Evolutionary conservation across 2,329 filamentous ascomycete species (phyloP).

Genomic region (Decorospora gaudefroyi): DNA sequence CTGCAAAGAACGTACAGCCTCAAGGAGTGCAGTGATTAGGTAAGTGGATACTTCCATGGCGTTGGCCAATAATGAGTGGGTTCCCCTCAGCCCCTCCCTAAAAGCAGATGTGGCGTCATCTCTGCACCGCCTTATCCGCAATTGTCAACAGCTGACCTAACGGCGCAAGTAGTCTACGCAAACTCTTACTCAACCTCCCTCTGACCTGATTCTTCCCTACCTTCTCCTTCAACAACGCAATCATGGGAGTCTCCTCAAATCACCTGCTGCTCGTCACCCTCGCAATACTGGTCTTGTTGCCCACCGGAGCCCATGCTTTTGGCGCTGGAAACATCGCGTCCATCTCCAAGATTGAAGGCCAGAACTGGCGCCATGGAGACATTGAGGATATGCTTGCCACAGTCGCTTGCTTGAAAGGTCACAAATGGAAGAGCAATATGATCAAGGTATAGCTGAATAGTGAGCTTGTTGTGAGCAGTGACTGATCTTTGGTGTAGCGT

Average conservation of each 20-base stretch:
- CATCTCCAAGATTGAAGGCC: slow-evolving; percentile 50
- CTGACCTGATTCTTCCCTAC: neutral
- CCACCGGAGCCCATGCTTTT: slow-evolving; percentile 49
- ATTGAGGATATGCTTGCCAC: slow-evolving; percentile 58
- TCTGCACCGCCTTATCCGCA: slow-evolving; percentile 16
- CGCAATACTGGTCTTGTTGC: slow-evolving; percentile 45
- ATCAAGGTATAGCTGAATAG: slow-evolving; percentile 44
- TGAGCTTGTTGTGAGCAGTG: neutral
- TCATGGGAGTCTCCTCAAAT: slow-evolving; percentile 42
- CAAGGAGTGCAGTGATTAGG: neutral
- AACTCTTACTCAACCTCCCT: slow-evolving; percentile 6
- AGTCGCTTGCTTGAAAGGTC: slow-evolving; percentile 52
- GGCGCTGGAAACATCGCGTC: slow-evolving; percentile 55
- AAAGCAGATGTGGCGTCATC: slow-evolving; percentile 15
- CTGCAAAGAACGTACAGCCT: neutral
- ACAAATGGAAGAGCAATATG: slow-evolving; percentile 53
- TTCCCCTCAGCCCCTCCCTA: slow-evolving; percentile 3
- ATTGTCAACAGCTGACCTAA: slow-evolving; percentile 16
- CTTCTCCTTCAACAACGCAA: slow-evolving; percentile 3
- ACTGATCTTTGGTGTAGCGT: slow-evolving; percentile 36
- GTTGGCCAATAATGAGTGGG: slow-evolving; percentile 1
- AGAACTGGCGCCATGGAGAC: slow-evolving; percentile 59
- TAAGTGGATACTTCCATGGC: neutral
- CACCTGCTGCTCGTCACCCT: slow-evolving; percentile 45
- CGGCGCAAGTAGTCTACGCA: slow-evolving; percentile 8